Conservation (phyloP, 805 yeast genomes). For the Candida peoriensis region DNA sequence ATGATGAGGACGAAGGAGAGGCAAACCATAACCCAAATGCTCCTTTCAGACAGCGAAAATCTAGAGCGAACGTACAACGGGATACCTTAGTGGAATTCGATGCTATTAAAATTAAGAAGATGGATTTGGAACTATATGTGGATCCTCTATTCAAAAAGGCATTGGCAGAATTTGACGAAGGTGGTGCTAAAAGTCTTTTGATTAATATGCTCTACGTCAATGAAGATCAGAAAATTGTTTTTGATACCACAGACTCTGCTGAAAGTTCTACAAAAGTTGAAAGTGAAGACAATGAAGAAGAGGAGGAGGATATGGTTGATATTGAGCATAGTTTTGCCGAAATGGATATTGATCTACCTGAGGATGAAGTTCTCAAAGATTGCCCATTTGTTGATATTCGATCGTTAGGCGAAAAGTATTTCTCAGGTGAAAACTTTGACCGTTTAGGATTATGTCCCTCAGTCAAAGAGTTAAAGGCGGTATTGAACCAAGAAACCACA, state of each 20-base stretch:
- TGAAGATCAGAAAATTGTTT: constrained; percentile 48
- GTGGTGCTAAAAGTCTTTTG: constrained; percentile 69
- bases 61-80: constrained; percentile 24
- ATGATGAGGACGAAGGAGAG: constrained; percentile 15
- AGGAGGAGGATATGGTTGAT: constrained; percentile 9
- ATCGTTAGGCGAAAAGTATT: constrained; percentile 12
- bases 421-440: constrained; percentile 3
- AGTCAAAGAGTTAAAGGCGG: constrained; percentile 14
- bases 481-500: constrained; percentile 13
- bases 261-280: constrained; percentile 7
- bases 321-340: constrained; percentile 12
- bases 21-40: constrained; percentile 13
- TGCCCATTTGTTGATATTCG: constrained; percentile 3
- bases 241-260: constrained; percentile 47
- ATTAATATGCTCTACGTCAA: constrained; percentile 58
- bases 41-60: constrained; percentile 7
- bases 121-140: constrained; percentile 60
- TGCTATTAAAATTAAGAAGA: constrained; percentile 43
- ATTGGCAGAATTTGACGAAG: constrained; percentile 75
- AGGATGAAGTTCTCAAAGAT: constrained; percentile 1
- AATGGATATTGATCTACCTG: constrained; percentile 20
- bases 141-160: constrained; percentile 77
- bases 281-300: constrained; percentile 10
- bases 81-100: constrained; percentile 51
- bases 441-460: constrained; percentile 15